Conservation (phyloP, 2,329 filamentous ascomycete genomes). For the Verticillium isaacii region DNA sequence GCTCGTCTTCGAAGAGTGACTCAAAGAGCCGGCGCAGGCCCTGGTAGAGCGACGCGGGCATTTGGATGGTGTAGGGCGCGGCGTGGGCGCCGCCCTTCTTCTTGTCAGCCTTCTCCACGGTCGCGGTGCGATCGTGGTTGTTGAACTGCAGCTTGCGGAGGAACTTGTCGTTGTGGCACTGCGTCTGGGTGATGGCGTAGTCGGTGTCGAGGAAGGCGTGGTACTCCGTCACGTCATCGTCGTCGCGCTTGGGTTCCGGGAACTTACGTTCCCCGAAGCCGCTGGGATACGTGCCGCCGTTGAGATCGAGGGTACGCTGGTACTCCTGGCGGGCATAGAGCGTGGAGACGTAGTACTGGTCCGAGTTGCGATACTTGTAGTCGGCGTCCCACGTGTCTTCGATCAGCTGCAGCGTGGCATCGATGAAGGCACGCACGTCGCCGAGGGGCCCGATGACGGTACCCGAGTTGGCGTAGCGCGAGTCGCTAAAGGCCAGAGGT, state of each 20-base stretch:
- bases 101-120: slow-evolving; percentile 10
- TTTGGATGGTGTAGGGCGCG: slow-evolving; percentile 14
- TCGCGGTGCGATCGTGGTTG: neutral
- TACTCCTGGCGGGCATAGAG: slow-evolving; percentile 18
- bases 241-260: neutral
- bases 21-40: slow-evolving; percentile 8
- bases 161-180: neutral
- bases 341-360: slow-evolving; percentile 15
- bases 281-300: neutral
- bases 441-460: slow-evolving; percentile 16
- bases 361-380: slow-evolving; percentile 12
- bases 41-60: slow-evolving; percentile 11
- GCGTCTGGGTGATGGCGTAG: neutral
- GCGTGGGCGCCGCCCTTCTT: slow-evolving; percentile 5
- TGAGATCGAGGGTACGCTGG: slow-evolving; percentile 13
- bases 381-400: slow-evolving; percentile 3
- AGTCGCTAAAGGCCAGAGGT: slow-evolving; percentile 7
- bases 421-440: slow-evolving; percentile 15
- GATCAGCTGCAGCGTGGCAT: slow-evolving; percentile 9
- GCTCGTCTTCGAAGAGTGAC: neutral
- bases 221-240: neutral
- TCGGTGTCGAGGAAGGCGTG: neutral
- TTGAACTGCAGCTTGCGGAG: neutral
- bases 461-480: slow-evolving; percentile 17
- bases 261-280: neutral